A percentile compares a stretch with the other conserved stretches of the same genome.
phyloP scores from a whole-genome alignment of 768 basidiomycete genomes.

The Nevesoporus exiguus region DNA sequence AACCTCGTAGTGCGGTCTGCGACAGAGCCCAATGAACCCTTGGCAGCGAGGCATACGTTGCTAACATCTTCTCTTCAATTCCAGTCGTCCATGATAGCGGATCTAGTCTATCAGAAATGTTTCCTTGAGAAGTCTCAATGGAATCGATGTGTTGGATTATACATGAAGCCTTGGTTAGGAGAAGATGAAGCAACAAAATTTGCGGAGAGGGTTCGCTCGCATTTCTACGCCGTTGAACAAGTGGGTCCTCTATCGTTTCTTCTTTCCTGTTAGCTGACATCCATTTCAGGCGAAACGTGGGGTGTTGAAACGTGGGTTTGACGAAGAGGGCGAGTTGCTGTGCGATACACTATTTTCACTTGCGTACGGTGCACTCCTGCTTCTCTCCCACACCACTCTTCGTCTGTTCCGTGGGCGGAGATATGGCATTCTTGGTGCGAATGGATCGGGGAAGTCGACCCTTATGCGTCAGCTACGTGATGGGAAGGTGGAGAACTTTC shows the following conservation, averaged over 20 bases:
- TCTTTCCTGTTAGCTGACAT: constrained; percentile 9
- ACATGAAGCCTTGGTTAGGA: constrained; percentile 70
- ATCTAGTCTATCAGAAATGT: constrained; percentile 62
- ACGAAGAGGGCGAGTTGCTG: constrained; percentile 79
- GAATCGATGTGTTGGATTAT: constrained; percentile 70
- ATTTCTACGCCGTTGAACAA: constrained; percentile 77
- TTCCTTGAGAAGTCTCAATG: constrained; percentile 55
- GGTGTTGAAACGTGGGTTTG: constrained; percentile 36
- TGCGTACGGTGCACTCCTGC: constrained; percentile 90
- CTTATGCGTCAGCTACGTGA: constrained; percentile 94
- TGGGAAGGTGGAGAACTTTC: constrained; percentile 96
- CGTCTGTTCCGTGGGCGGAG: constrained; percentile 86
- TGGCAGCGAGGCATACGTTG: constrained; percentile 51
- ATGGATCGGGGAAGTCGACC: constrained; percentile 94
- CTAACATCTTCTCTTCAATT: constrained; percentile 65
- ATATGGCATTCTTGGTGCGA: constrained; percentile 95
- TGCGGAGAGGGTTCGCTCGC: constrained; percentile 60
- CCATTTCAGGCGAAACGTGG: constrained; percentile 56
- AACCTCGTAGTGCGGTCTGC: constrained; percentile 41
- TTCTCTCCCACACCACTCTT: constrained; percentile 91
- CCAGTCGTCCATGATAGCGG: constrained; percentile 69
- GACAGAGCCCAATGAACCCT: constrained; percentile 48
- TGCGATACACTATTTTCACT: constrained; percentile 94
- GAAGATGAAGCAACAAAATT: constrained; percentile 47
- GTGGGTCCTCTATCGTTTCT: constrained; percentile 31